Evolutionary conservation across 2,329 filamentous ascomycete genomes (phyloP), one percentile per base, ranked within the genome.

Genomic region (Aspergillus persii): DNA sequence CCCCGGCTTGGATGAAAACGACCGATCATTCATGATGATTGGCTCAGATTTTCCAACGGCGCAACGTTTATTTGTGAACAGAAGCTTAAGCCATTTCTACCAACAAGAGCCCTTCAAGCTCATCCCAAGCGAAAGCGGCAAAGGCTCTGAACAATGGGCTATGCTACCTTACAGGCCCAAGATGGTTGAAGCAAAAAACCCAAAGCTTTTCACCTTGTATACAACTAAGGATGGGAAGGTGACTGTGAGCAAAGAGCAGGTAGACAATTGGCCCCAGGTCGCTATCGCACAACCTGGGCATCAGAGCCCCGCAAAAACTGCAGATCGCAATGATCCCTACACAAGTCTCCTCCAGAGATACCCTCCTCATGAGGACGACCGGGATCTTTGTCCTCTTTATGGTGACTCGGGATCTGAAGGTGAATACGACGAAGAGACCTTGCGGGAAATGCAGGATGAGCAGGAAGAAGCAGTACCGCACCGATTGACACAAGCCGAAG

Each of bases 381-480:
- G 83, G 52, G 72, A 81, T 26, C 65, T 78, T 8, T 72, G 84
- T 6, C 83, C 84, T 18, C 26, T 77, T 0, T 84, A 82, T 66
- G 84, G 84, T 4, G 83, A 88, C 3, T 88, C 85, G 1, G 77
- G 74, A 1, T 76, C 76, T 7, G 76, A 79, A 64, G 80, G 80
- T 3, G 77, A 82, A 31, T 84, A 82, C 61, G 87, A 90, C 65
- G 78, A 82, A 9, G 80, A 84, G 39, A 88, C 84, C 0, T 83
- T 81, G 77, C 75, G 74, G 48, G 88, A 90, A 67, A 88, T 90
- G 8, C 80, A 87, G 50, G 76, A 83, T 31, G 86, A 88, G 60
- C 74, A 57, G 5, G 51, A 57, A 27, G 61, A 60, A 12, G 48
- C 56, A 12, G 66, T 57, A 9, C 65, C 59, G 60, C 59, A 66